Evolutionary conservation across 768 basidiomycete species (phyloP), one percentile per base, ranked within the genome.

Genomic region (Suillus bovinus): DNA sequence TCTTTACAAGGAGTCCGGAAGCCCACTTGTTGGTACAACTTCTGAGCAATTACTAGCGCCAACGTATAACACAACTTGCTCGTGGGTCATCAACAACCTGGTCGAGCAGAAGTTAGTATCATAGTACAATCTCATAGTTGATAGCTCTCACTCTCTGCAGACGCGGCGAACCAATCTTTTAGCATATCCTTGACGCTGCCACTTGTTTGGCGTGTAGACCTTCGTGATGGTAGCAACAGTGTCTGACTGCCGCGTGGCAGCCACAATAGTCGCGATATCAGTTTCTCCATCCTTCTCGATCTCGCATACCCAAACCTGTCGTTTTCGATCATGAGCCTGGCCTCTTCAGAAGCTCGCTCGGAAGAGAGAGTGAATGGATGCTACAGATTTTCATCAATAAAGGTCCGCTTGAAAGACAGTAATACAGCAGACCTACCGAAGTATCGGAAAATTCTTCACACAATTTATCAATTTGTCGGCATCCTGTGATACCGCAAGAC

Each of bases 201-300:
- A 83, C 29, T 68, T 66, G 0, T 78, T 75, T 36, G 78, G 77
- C 22, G 85, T 86, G 68, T 81, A 84, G 1, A 86, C 84, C 69
- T 86, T 86, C 9, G 84, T 84, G 65, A 86, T 84, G 3, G 82
- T 83, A 16, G 82, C 79, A 27, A 84, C 81, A 13, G 73, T 74
- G 61, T 76, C 69, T 14, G 81, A 82, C 57, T 77, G 77, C n/a
- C 84, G 80, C n/a, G 85, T 82, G 24, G 81, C 83, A 17, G 85
- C 85, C 52, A 84, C 85, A 46, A 86, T 80, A 22, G 80, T 81
- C 5, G 83, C 77, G 56, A 82, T 70, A 17, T 56, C 55, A 9
- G 38, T 27, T 41, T 56, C 55, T 39, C 17, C 55, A 16, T 9
- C n/a, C n/a, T n/a, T 72, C 2, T 75, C 74, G 22, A 76, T 75